Evolutionary conservation across 176 grass and related monocot genomes (phyloP), one percentile per base, ranked within the genome.

Genomic region (Chloris gayana): DNA sequence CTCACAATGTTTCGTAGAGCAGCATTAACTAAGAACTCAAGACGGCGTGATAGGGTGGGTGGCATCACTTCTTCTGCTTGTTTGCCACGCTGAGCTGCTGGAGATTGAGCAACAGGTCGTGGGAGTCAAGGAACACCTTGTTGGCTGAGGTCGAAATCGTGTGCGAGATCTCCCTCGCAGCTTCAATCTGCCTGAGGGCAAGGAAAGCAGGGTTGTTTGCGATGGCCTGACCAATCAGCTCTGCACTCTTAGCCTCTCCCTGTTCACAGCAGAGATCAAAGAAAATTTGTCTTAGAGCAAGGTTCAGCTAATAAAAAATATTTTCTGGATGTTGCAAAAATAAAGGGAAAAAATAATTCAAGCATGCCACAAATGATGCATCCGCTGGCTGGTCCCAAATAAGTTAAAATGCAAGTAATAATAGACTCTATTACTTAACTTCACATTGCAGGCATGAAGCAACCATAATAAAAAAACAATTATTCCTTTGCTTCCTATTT

Each of bases 171-270:
- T 94, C 91, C 77, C 87, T 87, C 7, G 89, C 94, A 0, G 89
- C 91, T 85, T 97, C 94, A 58, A 97, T 97, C 37, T 90, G 76
- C 64, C 91, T 86, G 8, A 94, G 79, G 24, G 94, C 82, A 69
- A 97, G 73, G 78, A 97, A 97, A 50, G 89, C 94, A 42, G 91
- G 94, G 67, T 94, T 94, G 82, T 79, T 92, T 47, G 91, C 71
- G 19, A 97, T 92, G 44, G 94, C 94, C 67, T 91, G 75, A 35
- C 94, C 94, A 67, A 97, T 94, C 46, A 97, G 85, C 72, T 97
- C 85, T 2, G 94, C 91, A 85, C 91, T 90, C 85, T 94, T 94
- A 30, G 89, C 91, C 73, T 97, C 94, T 74, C 87, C 89, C 91
- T 97, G 65, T 87, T 54, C 45, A 62, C 21, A 33, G 75, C 27